These are phyloP conservation scores for rapeseed (Brassica napus) DNA, from an alignment of 345 rosid species.

Conservation along the genomic window DNA sequence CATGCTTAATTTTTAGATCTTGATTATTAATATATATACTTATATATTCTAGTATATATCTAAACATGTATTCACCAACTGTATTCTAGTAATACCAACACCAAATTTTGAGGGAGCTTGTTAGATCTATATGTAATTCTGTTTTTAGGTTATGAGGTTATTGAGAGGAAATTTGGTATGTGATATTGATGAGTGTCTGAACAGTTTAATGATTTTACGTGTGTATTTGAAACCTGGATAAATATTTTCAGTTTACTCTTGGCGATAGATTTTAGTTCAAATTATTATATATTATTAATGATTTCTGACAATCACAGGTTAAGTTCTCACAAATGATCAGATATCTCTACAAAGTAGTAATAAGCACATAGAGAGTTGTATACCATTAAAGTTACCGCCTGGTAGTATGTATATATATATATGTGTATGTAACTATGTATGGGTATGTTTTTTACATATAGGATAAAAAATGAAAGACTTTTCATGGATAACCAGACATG, in stretches of 20 bases:
- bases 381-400: slow-evolving; percentile 29
- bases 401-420: neutral
- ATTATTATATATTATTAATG: neutral
- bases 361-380: slow-evolving; percentile 24
- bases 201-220: slow-evolving; percentile 15
- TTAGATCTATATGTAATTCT: slow-evolving; percentile 7
- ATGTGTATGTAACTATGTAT: neutral
- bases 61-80: slow-evolving; percentile 1
- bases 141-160: neutral
- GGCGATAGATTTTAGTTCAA: neutral
- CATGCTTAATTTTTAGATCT: neutral
- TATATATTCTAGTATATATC: neutral
- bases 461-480: neutral
- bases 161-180: slow-evolving; percentile 10
- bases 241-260: neutral
- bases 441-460: neutral
- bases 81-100: neutral
- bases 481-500: slow-evolving; percentile 12
- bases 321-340: slow-evolving; percentile 22
- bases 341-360: slow-evolving; percentile 29
- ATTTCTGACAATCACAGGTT: slow-evolving; percentile 29
- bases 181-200: slow-evolving; percentile 27
- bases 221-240: neutral
- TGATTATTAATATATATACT: neutral
- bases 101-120: neutral